Base-by-base conservation (phyloP, 140 eudicot genomes). In the Flaveria floridana region DNA sequence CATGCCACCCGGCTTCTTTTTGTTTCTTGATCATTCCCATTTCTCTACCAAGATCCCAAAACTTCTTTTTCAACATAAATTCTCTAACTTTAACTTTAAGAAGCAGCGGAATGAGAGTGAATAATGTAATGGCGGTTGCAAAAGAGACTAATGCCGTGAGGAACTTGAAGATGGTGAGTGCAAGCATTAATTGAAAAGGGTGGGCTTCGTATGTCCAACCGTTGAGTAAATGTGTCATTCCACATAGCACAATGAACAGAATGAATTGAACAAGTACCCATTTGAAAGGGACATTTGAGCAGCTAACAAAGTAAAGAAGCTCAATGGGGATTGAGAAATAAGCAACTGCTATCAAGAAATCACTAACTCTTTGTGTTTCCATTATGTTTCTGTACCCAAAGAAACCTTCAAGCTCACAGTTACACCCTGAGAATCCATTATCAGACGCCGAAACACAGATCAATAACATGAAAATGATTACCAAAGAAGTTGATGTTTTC, bases 321-420 rank as follows among this genome's bases (percentile, higher is more conserved):
- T 92, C 98, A 52, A 92, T 80, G 1, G 98, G 98, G 61, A 92
- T 92, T 0, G 97, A 92, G 52, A 92, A 92, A 65, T 92, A 92
- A 37, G 97, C 97, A 19, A 86, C 84, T 16, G 98, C 98, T 46
- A 92, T 92, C 72, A 89, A 83, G 84, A 92, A 85, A 80, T 92
- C 97, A 34, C 97, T 83, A 73, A 85, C 91, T 84, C 78, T 81
- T 77, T 91, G 97, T 46, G 86, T 85, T 44, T 85, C 87, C 78
- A 91, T 26, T 11, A 91, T 86, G 65, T 64, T 83, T 28, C 81
- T 85, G 18, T 82, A 30, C 82, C 89, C 87, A 83, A 93, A 89
- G 56, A 86, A 87, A 16, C 93, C 97, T 68, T 85, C 91, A 10
- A 76, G 81, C 3, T 91, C 95, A 51, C 96, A 88, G 72, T 81